Base-by-base conservation (phyloP, 1,284 basidiomycete species). In the Marasmius sp. region DNA sequence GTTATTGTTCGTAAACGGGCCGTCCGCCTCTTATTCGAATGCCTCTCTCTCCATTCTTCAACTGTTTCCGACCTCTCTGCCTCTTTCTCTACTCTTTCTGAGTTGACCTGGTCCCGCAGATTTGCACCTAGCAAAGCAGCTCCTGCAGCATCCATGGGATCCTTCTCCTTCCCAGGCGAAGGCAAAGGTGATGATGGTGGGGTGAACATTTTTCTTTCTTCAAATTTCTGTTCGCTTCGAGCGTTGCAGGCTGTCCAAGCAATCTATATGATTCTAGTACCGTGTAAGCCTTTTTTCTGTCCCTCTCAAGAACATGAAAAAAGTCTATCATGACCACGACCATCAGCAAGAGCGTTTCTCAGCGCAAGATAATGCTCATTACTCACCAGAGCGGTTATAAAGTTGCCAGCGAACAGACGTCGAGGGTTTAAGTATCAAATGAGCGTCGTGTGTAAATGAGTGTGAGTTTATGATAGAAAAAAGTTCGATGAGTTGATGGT, bases 1-100 rank as follows among this genome's bases (percentile, higher is more conserved):
- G 34, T 54, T 7, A 54, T 34, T n/a, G 52, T 54, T n/a, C 43
- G 66, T 45, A 18, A 65, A 52, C 60, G 65, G 56, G 58, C 47
- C 22, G 34, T 65, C 10, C 36, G 53, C 38, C 36, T 27, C 20
- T 38, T 45, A 3, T 37, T 34, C 16, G 52, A n/a, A 22, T 56
- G 60, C 20, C 39, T 49, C 8, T 50, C 33, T 11, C 5, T 39
- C 52, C n/a, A 37, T 37, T 54, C 20, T 34, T 52, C 33, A n/a
- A 58, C 36, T 12, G 36, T 33, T 51, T 43, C 20, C 11, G 20
- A 22, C 18, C 20, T 16, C 11, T n/a, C 37, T 33, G 22, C 10
- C 53, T 36, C 41, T 20, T 33, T 53, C 11, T 22, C 51, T 16
- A 11, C 27, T 12, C n/a, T 41, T 22, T 34, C 43, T 8, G 59